Percentiles rank a stretch among this genome's conserved stretches.
phyloP scores from a whole-genome alignment of 805 yeast species.

The Candida awuae region DNA sequence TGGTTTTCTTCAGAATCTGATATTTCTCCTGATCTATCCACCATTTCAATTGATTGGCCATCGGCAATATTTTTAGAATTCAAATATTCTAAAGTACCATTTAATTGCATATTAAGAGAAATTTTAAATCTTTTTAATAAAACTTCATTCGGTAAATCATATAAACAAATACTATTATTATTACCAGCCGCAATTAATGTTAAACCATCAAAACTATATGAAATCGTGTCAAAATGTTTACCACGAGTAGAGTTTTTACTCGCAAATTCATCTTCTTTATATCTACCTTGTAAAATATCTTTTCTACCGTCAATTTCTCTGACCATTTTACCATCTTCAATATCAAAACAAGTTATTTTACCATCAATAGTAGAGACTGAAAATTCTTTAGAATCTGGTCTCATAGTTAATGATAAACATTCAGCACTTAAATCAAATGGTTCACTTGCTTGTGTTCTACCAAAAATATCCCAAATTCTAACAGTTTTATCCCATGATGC shows the following conservation, averaged over 20 bases:
- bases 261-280: slow-evolving; percentile 71
- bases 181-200: slow-evolving; percentile 90
- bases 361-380: slow-evolving; percentile 89
- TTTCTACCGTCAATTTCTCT: slow-evolving; percentile 79
- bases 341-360: slow-evolving; percentile 73
- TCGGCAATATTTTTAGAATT: slow-evolving; percentile 82
- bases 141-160: slow-evolving; percentile 85
- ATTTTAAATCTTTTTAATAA: slow-evolving; percentile 73
- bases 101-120: slow-evolving; percentile 81
- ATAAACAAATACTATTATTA: slow-evolving; percentile 82
- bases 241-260: slow-evolving; percentile 77
- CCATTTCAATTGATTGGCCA: slow-evolving; percentile 73
- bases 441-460: slow-evolving; percentile 80
- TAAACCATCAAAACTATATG: slow-evolving; percentile 84
- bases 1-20: slow-evolving; percentile 68
- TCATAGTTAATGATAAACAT: slow-evolving; percentile 70
- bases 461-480: slow-evolving; percentile 87
- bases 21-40: slow-evolving; percentile 80
- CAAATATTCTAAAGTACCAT: slow-evolving; percentile 74
- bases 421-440: slow-evolving; percentile 83
- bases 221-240: slow-evolving; percentile 70
- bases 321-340: slow-evolving; percentile 70
- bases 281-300: slow-evolving; percentile 84
- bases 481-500: slow-evolving; percentile 97
- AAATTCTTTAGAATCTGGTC: slow-evolving; percentile 89